Base-by-base conservation (phyloP, 2,329 filamentous ascomycete species). In the Colletotrichum filicis region DNA sequence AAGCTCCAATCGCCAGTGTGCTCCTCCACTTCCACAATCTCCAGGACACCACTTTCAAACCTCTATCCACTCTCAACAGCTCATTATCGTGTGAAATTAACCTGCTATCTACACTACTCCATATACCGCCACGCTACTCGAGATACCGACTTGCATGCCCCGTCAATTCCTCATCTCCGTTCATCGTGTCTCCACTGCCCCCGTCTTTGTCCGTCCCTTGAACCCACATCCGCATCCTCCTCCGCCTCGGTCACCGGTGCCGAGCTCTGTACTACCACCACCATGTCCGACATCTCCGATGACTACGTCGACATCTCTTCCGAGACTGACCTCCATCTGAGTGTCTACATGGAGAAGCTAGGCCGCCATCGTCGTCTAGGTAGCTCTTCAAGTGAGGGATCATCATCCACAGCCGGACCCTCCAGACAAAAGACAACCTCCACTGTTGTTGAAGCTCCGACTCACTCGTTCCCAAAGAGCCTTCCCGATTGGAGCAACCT, bases 401-500 rank as follows among this genome's bases (percentile, higher is more conserved):
- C 60, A 35, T 64, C 60, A 28, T 73, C 67, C 61, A 30, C 24
- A 49, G 56, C 26, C 42, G 56, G 42, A 7, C 16, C 53, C 8
- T 46, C 72, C 35, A 66, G 67, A 26, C 28, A 73, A n/a, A 24
- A 65, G 2, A 60, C 4, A 16, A 32, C 49, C 24, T 42, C 60
- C 14, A 14, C 71, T 3, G 32, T 57, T 9, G 32, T n/a, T 1
- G 55, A 56, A 22, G n/a, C 73, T 9, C 68, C 52, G 5, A 65
- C 65, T 35, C 67, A 66, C n/a, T 71, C 80, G 56, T 73, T 80
- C 42, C 83, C 83, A 2, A 73, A 78, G 9, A 69, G 76, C 9
- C 61, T 80, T 5, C 89, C 89, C 0, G 89, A 91, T 78, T 92
- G 90, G 90, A 89, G 87, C 79, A 91, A 92, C 76, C 84, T 91